Evolutionary conservation across 2,329 filamentous ascomycete species (phyloP).

Genomic region (Colletotrichum sidae): DNA sequence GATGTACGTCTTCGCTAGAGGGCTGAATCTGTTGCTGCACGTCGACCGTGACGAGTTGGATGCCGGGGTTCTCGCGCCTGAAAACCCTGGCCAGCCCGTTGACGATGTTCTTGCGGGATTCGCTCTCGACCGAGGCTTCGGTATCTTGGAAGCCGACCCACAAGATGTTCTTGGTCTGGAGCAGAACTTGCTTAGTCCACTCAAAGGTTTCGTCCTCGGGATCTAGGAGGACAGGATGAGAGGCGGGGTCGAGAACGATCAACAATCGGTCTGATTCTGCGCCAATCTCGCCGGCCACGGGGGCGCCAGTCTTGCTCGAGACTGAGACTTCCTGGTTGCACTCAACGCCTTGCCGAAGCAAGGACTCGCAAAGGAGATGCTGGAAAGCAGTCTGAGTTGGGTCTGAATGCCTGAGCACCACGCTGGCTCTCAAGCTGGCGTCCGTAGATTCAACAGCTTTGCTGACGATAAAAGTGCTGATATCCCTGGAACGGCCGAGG

Average conservation of each 20-base stretch:
- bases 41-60: constrained; percentile 39
- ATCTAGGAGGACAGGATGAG: constrained; percentile 2
- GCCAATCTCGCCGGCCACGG: too few relatives aligned
- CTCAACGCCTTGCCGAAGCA: too few relatives aligned
- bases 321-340: too few relatives aligned
- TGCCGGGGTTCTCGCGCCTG: constrained; percentile 38
- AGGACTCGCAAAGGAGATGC: too few relatives aligned
- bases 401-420: too few relatives aligned
- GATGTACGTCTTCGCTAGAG: neutral
- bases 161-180: neutral
- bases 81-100: constrained; percentile 39
- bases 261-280: too few relatives aligned
- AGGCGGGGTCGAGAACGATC: neutral
- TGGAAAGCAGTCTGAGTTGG: too few relatives aligned
- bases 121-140: neutral
- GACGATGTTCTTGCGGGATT: constrained; percentile 37
- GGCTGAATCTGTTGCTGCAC: constrained; percentile 23
- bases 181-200: neutral
- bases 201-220: neutral
- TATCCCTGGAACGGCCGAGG: too few relatives aligned
- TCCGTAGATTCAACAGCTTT: too few relatives aligned
- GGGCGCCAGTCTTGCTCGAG: too few relatives aligned
- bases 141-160: constrained; percentile 20
- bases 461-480: too few relatives aligned
- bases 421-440: too few relatives aligned